Percentiles rank a stretch among this genome's conserved stretches.
These are phyloP conservation scores for Podospora pseudoanserina DNA, from an alignment of 495 filamentous ascomycete genomes.

Conservation along the genomic window DNA sequence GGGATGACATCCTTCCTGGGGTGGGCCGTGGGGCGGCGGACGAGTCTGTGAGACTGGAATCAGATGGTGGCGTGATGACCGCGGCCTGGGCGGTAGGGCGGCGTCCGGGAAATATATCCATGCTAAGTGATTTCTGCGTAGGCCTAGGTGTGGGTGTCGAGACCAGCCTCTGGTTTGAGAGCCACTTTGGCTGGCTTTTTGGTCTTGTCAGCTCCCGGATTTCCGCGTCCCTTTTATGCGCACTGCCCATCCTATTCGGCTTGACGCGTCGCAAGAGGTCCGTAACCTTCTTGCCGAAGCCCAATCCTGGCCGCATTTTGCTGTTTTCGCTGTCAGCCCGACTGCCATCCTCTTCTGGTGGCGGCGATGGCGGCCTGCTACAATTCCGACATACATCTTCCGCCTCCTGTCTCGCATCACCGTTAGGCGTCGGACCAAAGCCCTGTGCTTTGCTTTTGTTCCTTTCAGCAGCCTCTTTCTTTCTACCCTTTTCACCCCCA, in stretches of 20 bases:
- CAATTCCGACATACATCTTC: constrained; percentile 24
- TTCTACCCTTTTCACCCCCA: constrained; percentile 18
- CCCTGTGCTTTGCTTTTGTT: constrained; percentile 21
- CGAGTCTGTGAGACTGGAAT: constrained; percentile 17
- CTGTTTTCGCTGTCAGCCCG: background rate
- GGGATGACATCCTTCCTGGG: constrained; percentile 11
- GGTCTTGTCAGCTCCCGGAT: constrained; percentile 4
- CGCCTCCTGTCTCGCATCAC: constrained; percentile 9
- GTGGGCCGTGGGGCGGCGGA: constrained; percentile 4
- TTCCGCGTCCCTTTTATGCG: constrained; percentile 11
- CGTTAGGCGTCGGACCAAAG: background rate
- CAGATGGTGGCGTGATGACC: constrained; percentile 7
- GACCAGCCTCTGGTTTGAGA: constrained; percentile 9
- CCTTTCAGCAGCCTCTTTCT: constrained; percentile 16
- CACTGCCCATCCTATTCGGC: constrained; percentile 15
- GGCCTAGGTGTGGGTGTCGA: background rate
- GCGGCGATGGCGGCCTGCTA: constrained; percentile 21
- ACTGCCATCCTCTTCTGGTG: background rate
- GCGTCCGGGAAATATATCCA: constrained; percentile 7
- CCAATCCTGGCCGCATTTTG: background rate
- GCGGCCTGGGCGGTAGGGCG: background rate
- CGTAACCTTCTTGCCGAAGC: constrained; percentile 19
- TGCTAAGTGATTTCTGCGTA: constrained; percentile 10
- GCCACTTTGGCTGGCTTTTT: constrained; percentile 10
- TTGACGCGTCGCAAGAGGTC: constrained; percentile 22